These are phyloP conservation scores for Venturiaceae sp. DNA, from an alignment of 2,329 filamentous ascomycete genomes.

Conservation along the genomic window DNA sequence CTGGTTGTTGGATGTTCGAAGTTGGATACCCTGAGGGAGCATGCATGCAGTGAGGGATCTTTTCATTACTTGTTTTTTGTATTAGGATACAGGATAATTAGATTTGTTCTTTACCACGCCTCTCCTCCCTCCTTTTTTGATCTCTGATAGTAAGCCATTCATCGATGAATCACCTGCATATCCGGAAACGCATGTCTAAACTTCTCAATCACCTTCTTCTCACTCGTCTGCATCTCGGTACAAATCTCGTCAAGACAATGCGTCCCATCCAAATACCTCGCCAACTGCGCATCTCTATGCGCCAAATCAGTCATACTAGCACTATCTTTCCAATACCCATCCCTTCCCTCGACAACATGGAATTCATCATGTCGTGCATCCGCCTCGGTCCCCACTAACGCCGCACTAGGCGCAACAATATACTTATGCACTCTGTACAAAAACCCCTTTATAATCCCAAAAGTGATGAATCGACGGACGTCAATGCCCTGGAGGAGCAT, in stretches of 20 bases:
- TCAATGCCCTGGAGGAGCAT: conserved; percentile 69
- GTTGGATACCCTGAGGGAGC: not conserved
- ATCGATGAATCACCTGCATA: not conserved
- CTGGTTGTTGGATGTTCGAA: not conserved
- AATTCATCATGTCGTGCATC: not conserved
- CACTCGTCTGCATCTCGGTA: conserved; percentile 61
- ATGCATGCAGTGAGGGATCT: not conserved
- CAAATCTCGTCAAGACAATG: conserved; percentile 78
- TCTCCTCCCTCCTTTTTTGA: not conserved
- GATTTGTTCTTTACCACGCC: not conserved
- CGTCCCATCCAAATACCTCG: conserved; percentile 62
- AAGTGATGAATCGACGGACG: conserved; percentile 84
- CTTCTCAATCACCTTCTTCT: conserved; percentile 60
- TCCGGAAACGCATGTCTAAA: conserved; percentile 31
- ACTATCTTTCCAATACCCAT: not conserved
- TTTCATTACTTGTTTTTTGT: not conserved
- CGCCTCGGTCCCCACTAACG: not conserved
- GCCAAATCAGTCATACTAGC: conserved; percentile 9
- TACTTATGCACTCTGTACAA: conserved; percentile 91
- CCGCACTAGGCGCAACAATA: conserved; percentile 46
- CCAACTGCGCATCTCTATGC: conserved; percentile 34
- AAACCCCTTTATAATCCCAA: conserved; percentile 91
- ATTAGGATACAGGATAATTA: not conserved
- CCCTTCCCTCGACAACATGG: not conserved
- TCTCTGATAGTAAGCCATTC: not conserved